phyloP scores from a whole-genome alignment of 83 land plant genomes.

The Diphasiastrum complanatum region DNA sequence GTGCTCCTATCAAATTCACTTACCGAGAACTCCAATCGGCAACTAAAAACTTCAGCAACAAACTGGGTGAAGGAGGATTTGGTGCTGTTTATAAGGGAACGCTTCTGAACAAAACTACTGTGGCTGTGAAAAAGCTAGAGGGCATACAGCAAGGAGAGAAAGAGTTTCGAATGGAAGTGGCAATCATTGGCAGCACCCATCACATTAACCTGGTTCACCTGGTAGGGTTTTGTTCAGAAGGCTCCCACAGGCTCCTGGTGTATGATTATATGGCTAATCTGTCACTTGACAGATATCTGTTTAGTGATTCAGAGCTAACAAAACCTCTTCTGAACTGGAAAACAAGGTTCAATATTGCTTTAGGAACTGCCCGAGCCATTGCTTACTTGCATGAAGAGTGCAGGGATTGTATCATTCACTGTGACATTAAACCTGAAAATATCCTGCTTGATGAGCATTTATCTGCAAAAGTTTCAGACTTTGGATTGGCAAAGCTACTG shows the following conservation, averaged over 20 bases:
- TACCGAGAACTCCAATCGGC: constrained; percentile 6
- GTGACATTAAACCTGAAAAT: constrained; percentile 13
- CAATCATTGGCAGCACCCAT: constrained; percentile 1
- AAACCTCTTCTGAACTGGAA: not conserved
- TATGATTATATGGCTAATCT: constrained; percentile 1
- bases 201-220: constrained; percentile 9
- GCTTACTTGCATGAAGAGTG: constrained; percentile 13
- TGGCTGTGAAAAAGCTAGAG: constrained; percentile 11
- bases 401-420: constrained; percentile 5
- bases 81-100: constrained; percentile 7
- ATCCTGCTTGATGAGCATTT: constrained; percentile 4
- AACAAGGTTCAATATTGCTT: constrained; percentile 10
- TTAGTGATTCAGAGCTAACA: not conserved
- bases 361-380: constrained; percentile 6
- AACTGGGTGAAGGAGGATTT: constrained; percentile 12
- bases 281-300: constrained; percentile 3
- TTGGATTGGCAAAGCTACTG: constrained; percentile 3
- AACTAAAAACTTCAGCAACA: not conserved
- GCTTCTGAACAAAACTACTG: not conserved
- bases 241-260: constrained; percentile 1
- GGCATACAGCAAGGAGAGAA: constrained; percentile 6
- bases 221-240: constrained; percentile 4
- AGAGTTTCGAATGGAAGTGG: constrained; percentile 9
- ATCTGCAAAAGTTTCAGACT: constrained; percentile 5
- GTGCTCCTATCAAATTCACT: not conserved